Evolutionary conservation across 75 land plant genomes (phyloP), one percentile per base, ranked within the genome.

Genomic region (Pinus taeda): DNA sequence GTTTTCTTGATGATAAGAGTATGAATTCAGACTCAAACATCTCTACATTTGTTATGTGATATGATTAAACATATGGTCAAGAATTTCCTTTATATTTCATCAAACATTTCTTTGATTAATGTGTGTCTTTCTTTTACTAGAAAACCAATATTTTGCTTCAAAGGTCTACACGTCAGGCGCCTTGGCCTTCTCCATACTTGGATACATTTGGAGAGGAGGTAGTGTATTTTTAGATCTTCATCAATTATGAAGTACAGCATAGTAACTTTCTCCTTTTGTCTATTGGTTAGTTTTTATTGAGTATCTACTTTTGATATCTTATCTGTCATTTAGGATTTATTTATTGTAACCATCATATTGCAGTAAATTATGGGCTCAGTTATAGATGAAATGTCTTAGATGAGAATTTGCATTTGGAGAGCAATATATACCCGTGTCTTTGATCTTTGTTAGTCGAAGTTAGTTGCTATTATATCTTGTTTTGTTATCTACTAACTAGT

Each of bases 201-300:
- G 99, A 97, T 85, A 90, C 89, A 24, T 97, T 89, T 91, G 99
- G 99, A 59, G 99, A 97, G 81, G 99, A 97, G 93, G 99, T 92
- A 85, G 67, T 26, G 59, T 15, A 24, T 66, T 6, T 42, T 59
- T 58, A 30, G 1, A 13, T 36, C 13, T 39, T 15, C 29, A 7
- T 77, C 21, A 42, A 78, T 20, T 74, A 56, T 26, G 22, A 30
- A 22, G 13, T 26, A 45, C 29, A 49, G 15, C 14, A 61, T 5
- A 65, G 70, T 69, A 20, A 0, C 18, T 67, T n/a, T 6, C 2
- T 56, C 74, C 6, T 65, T 59, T 65, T 30, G 15, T 60, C 45
- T 65, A 57, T n/a, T 75, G 69, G 37, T 2, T 65, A 30, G 6
- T 14, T 65, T 65, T 20, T 15, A 17, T 4, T 65, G 4, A 4